A percentile compares a stretch with the other conserved stretches of the same genome.
Evolutionary conservation across 495 filamentous ascomycete species (phyloP).

Genomic region (Apiosordaria backusii): DNA sequence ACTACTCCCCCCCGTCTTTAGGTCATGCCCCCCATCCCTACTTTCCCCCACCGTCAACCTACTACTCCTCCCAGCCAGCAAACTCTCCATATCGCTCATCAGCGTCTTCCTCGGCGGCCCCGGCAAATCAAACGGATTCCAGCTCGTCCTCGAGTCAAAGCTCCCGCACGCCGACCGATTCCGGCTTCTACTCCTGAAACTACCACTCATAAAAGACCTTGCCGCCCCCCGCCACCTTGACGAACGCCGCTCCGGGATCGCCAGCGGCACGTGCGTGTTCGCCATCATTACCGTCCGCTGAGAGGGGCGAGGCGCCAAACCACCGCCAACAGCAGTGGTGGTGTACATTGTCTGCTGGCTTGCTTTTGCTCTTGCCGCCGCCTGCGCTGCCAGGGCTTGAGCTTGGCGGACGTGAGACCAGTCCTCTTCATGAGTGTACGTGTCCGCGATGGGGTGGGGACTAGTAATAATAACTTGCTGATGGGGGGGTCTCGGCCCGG

Average conservation of each 20-base stretch:
- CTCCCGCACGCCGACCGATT: conserved; percentile 4
- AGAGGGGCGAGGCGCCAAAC: not conserved
- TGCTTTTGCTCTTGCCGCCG: not conserved
- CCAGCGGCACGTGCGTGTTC: not conserved
- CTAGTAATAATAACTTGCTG: not conserved
- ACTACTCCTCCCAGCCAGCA: conserved; percentile 1
- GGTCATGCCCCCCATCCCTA: no score
- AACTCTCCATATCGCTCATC: conserved; percentile 14
- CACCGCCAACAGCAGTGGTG: no score
- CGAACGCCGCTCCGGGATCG: conserved; percentile 13
- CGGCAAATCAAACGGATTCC: conserved; percentile 27
- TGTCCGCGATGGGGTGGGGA: conserved; percentile 15
- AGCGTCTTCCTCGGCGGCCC: conserved; percentile 12
- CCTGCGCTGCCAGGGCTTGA: not conserved
- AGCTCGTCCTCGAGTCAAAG: conserved; percentile 13
- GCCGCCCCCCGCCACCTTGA: not conserved
- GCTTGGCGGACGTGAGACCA: not conserved
- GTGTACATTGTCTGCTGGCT: not conserved
- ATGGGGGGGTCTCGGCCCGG: no score
- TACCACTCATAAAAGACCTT: conserved; percentile 1
- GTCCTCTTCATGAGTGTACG: conserved; percentile 8
- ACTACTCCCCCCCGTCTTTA: no score
- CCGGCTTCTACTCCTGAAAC: not conserved
- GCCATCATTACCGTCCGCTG: conserved; percentile 1
- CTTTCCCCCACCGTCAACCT: no score